phyloP scores from a whole-genome alignment of 2,329 filamentous ascomycete species.

The Juglanconis oblonga region DNA sequence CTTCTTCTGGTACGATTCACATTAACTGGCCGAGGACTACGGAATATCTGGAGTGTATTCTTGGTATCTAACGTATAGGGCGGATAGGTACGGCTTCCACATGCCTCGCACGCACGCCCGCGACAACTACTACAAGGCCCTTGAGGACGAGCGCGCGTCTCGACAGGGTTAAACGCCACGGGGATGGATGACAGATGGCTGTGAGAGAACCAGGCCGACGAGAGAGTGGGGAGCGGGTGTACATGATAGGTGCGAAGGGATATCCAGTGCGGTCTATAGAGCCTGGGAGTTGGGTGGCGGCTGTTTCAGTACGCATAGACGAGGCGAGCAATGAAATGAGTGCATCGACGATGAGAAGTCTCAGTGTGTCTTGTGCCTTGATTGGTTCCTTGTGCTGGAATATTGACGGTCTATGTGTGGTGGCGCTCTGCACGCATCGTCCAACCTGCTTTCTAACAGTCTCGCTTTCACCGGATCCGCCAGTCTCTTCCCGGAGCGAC shows the following conservation, averaged over 20 bases:
- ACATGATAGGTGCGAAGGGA: slow-evolving; percentile 8
- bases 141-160: slow-evolving; percentile 54
- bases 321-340: slow-evolving; percentile 23
- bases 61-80: background rate
- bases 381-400: background rate
- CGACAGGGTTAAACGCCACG: slow-evolving; percentile 18
- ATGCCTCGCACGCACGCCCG: slow-evolving; percentile 57
- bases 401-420: background rate
- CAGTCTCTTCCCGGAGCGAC: no score
- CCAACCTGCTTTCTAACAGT: no score
- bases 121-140: slow-evolving; percentile 56
- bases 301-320: slow-evolving; percentile 26
- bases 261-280: slow-evolving; percentile 6
- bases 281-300: slow-evolving; percentile 3
- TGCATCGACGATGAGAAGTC: background rate
- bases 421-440: no score
- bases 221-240: background rate
- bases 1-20: slow-evolving; percentile 52
- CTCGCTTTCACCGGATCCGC: no score
- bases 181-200: background rate
- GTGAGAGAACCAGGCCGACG: background rate
- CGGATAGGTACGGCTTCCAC: slow-evolving; percentile 59
- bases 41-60: background rate
- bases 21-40: background rate
- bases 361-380: background rate